Evolutionary conservation across 78 protist species (phyloP).

Genomic region (Dictyostelium brefeldianum): DNA sequence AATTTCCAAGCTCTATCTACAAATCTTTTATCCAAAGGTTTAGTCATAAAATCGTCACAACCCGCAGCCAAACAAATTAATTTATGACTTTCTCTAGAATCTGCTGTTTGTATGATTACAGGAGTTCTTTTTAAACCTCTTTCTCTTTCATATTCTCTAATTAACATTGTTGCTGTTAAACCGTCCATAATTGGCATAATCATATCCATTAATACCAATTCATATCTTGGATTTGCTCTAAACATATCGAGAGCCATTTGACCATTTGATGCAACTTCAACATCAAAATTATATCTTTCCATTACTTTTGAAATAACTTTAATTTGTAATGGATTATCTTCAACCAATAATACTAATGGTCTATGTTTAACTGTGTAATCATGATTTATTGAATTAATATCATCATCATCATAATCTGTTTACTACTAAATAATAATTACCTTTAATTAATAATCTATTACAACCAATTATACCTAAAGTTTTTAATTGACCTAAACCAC

Average conservation of each 20-base stretch:
- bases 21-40: slow-evolving; percentile 74
- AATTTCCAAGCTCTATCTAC: slow-evolving; percentile 52
- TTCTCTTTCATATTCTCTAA: slow-evolving; percentile 80
- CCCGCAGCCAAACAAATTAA: slow-evolving; percentile 76
- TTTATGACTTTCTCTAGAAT: slow-evolving; percentile 61
- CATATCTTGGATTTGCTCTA: slow-evolving; percentile 71
- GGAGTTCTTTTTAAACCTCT: slow-evolving; percentile 72
- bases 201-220: slow-evolving; percentile 80
- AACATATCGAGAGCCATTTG: slow-evolving; percentile 84
- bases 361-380: slow-evolving; percentile 72
- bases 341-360: slow-evolving; percentile 79
- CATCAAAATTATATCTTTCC: slow-evolving; percentile 81
- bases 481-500: slow-evolving; percentile 57
- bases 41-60: slow-evolving; percentile 82
- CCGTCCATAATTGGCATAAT: slow-evolving; percentile 87
- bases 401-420: too few species aligned
- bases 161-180: slow-evolving; percentile 69
- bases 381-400: too few species aligned
- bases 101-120: slow-evolving; percentile 83
- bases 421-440: background rate
- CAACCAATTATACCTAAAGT: slow-evolving; percentile 74
- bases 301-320: slow-evolving; percentile 69
- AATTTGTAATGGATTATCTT: slow-evolving; percentile 73
- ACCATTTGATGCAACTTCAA: slow-evolving; percentile 82
- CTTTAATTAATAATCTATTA: slow-evolving; percentile 74